Base-by-base conservation (phyloP, 352 stramenopile genomes). In the Globisporangium paddicum region DNA sequence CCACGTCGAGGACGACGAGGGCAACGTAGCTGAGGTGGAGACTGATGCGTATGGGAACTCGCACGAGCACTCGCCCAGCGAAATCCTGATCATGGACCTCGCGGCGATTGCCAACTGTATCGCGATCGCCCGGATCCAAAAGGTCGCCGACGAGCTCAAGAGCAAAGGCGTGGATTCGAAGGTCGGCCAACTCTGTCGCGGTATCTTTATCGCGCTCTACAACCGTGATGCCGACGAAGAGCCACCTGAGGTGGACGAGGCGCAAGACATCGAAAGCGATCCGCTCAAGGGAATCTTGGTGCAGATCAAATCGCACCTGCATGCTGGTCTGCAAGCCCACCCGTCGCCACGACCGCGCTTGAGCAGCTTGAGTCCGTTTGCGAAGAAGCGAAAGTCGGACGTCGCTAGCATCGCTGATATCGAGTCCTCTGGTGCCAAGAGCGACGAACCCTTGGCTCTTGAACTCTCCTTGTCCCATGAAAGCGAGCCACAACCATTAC, bases 11-110 rank as follows among this genome's bases (percentile, higher is more conserved):
- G 79, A 88, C 44, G 69, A 80, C 14, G 69, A 71, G 10, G 76
- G 79, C 3, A 86, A 87, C 21, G 57, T 87, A 0, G 75, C 77
- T 19, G 75, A 88, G 37, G 77, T 89, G 2, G 60, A 86, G 64
- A 87, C 77, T 0, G 77, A 89, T 34, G 77, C 81, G 23, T 91
- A 87, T 42, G 81, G 81, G 3, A 62, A 70, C n/a, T 62, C 71
- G 2, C 71, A 68, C 30, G 57, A 82, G 49, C 84, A 89, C 51
- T 73, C 77, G 2, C 68, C 64, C 1, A 63, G 63, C 11, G 73
- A 89, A 25, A 57, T 82, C 8, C 53, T 85, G 10, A 64, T 65
- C 9, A 82, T 87, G 55, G 80, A 90, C 52, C 73, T 90, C 9
- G 63, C 72, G 19, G 72, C 72, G 19, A 73, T 87, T 37, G 74